A percentile compares a stretch with the other conserved stretches of the same genome.
phyloP scores from a whole-genome alignment of 306 rosid genomes.

The Fragaria iinumae region DNA sequence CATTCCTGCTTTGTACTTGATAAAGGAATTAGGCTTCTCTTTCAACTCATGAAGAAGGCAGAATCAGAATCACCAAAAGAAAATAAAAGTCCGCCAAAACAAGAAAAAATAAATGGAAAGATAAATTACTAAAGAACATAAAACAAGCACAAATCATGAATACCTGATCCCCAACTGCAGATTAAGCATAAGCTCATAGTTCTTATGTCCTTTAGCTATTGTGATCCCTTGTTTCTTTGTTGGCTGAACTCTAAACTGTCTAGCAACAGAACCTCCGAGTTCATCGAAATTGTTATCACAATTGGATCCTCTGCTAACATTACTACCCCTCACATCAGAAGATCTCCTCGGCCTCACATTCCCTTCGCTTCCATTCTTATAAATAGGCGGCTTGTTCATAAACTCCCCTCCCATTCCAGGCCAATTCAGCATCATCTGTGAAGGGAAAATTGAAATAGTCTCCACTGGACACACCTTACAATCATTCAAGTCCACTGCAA shows the following conservation, averaged over 20 bases:
- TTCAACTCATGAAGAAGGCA: not conserved
- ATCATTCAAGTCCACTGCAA: conserved; percentile 42
- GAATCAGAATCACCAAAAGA: not conserved
- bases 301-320: conserved; percentile 40
- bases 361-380: conserved; percentile 35
- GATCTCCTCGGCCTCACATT: conserved; percentile 32
- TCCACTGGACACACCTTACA: conserved; percentile 48
- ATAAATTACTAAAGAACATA: not conserved
- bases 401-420: conserved; percentile 32
- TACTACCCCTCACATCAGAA: conserved; percentile 54
- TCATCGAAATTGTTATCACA: conserved; percentile 28
- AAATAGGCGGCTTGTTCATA: conserved; percentile 24
- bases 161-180: conserved; percentile 98
- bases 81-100: not conserved
- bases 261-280: conserved; percentile 28
- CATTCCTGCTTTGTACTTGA: not conserved
- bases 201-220: conserved; percentile 86
- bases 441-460: conserved; percentile 61
- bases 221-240: conserved; percentile 71
- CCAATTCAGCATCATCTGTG: conserved; percentile 58
- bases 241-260: conserved; percentile 37
- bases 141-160: conserved; percentile 33
- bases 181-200: conserved; percentile 94
- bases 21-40: not conserved
- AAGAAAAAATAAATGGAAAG: not conserved